Evolutionary conservation across 2,329 filamentous ascomycete genomes (phyloP).

Genomic region (Diplodia intermedia): DNA sequence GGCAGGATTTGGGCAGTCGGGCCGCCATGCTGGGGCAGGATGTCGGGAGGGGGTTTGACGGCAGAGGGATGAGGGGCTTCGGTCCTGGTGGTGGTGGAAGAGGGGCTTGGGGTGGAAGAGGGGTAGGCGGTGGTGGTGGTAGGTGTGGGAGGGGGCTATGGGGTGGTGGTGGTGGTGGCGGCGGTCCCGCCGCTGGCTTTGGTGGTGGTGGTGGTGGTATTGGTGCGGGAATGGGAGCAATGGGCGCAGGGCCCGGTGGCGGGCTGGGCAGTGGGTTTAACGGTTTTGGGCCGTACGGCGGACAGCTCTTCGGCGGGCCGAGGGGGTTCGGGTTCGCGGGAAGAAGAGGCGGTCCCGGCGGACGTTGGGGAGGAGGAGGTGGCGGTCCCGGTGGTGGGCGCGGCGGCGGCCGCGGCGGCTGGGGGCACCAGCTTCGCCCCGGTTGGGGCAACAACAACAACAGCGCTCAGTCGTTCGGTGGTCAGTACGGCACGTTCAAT

Average conservation of each 20-base stretch:
- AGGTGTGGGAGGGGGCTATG: constrained; percentile 30
- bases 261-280: neutral
- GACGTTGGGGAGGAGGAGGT: neutral
- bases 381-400: neutral
- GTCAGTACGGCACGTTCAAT: constrained; percentile 16
- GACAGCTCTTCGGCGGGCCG: constrained; percentile 1
- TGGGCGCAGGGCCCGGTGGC: neutral
- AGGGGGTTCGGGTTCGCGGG: constrained; percentile 19
- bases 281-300: neutral
- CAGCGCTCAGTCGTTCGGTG: neutral
- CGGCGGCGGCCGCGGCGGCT: neutral
- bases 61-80: constrained; percentile 32
- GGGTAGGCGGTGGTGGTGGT: constrained; percentile 17
- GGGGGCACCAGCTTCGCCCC: constrained; percentile 10
- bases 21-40: constrained; percentile 43
- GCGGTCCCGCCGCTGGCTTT: neutral
- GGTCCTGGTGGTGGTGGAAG: constrained; percentile 23
- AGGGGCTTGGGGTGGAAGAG: neutral
- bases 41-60: constrained; percentile 40
- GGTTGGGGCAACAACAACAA: neutral
- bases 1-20: constrained; percentile 44
- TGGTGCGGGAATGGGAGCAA: no score
- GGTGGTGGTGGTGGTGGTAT: neutral
- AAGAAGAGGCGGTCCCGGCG: neutral
- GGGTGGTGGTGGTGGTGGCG: neutral